Percentiles rank a stretch among this genome's conserved stretches.
Conservation (phyloP, 441 rosid genomes). For the Rhodomyrtus psidioides region DNA sequence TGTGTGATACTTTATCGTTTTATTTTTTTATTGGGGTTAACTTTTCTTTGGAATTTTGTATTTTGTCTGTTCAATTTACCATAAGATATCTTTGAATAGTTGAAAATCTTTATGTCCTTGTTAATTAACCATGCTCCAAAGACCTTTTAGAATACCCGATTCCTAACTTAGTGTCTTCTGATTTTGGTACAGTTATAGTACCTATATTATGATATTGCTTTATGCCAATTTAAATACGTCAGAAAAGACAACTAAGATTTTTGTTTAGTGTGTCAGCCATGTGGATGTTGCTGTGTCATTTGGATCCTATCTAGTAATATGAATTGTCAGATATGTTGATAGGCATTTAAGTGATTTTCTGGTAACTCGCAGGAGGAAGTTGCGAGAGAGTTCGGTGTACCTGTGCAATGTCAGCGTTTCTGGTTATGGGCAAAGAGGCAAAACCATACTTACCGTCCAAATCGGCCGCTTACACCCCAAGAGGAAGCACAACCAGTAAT, state of each 20-base stretch:
- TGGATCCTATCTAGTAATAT: background rate
- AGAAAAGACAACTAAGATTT: background rate
- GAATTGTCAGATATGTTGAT: background rate
- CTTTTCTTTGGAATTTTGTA: background rate
- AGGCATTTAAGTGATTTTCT: background rate
- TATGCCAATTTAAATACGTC: background rate
- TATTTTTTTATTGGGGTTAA: background rate
- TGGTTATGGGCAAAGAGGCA: conserved; percentile 99
- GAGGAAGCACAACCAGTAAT: conserved; percentile 85
- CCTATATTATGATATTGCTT: background rate
- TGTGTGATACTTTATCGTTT: background rate
- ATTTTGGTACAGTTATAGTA: background rate
- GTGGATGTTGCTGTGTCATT: background rate
- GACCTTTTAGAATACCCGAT: background rate
- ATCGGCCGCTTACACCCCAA: conserved; percentile 72
- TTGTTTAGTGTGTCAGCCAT: background rate
- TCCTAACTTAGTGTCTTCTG: background rate
- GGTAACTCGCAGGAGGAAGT: conserved; percentile 67
- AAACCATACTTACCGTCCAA: conserved; percentile 97
- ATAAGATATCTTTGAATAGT: background rate
- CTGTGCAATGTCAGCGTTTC: conserved; percentile 77
- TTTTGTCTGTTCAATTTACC: background rate
- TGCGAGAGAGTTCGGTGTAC: conserved; percentile 88
- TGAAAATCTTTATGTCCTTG: background rate
- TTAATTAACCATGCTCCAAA: background rate